phyloP scores from a whole-genome alignment of 129 eudicot species.

The Daucus carota region DNA sequence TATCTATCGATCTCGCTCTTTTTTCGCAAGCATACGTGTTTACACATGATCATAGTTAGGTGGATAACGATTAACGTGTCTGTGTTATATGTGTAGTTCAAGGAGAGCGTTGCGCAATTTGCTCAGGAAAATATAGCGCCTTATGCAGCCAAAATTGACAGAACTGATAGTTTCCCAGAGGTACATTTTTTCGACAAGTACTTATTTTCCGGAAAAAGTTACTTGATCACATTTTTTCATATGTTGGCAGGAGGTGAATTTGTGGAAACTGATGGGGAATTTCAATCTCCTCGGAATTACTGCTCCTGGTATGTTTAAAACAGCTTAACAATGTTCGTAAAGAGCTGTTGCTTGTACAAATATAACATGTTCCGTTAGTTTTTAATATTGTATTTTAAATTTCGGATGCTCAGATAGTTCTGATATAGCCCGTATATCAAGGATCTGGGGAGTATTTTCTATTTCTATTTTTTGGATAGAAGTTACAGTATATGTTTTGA shows the following conservation, averaged over 20 bases:
- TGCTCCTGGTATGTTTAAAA: slow-evolving; percentile 53
- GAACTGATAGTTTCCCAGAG: slow-evolving; percentile 72
- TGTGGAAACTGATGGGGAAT: slow-evolving; percentile 97
- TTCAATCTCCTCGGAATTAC: slow-evolving; percentile 92
- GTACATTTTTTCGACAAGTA: slow-evolving; percentile 14
- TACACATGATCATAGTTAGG: no score
- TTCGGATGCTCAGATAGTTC: no score
- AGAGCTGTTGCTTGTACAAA: not conserved
- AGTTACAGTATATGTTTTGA: no score
- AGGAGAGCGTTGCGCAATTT: slow-evolving; percentile 84
- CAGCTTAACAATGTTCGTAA: no score
- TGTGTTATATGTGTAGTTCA: slow-evolving; percentile 43
- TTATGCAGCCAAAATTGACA: slow-evolving; percentile 67
- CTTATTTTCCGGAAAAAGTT: no score
- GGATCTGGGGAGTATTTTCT: no score
- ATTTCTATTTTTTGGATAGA: no score
- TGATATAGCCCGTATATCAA: no score
- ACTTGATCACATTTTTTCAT: not conserved
- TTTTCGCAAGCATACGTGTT: no score
- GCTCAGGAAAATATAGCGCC: slow-evolving; percentile 97
- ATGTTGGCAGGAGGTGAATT: slow-evolving; percentile 56
- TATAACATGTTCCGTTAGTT: no score
- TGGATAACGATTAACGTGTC: not conserved
- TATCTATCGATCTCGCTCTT: no score
- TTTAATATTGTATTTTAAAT: no score